Conservation (phyloP, 768 basidiomycete genomes). For the Brasilioporus rufonigricans region DNA sequence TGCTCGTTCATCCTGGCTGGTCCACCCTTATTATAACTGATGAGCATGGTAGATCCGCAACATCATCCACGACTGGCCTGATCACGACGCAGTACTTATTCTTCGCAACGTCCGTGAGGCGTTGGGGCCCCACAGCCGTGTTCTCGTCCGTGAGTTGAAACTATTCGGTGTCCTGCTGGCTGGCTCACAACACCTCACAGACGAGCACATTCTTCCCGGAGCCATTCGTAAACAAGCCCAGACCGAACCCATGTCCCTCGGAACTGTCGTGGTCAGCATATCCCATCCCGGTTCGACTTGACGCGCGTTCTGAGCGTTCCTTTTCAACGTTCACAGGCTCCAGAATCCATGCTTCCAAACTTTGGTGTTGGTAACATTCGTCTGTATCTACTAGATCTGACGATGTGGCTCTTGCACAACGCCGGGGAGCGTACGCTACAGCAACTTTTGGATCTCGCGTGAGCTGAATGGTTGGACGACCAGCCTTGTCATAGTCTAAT, state of each 20-base stretch:
- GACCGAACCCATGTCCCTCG: conserved; percentile 11
- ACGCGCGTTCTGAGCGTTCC: neutral
- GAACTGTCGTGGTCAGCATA: conserved; percentile 16
- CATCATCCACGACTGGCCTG: conserved; percentile 35
- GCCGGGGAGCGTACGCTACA: conserved; percentile 33
- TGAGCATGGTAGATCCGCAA: conserved; percentile 14
- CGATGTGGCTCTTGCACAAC: conserved; percentile 32
- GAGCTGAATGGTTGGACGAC: neutral
- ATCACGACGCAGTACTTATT: conserved; percentile 22
- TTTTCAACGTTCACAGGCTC: conserved; percentile 23
- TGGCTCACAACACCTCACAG: conserved; percentile 7
- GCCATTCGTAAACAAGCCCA: conserved; percentile 13
- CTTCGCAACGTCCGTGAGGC: conserved; percentile 29
- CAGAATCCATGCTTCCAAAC: conserved; percentile 34
- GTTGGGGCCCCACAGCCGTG: conserved; percentile 28
- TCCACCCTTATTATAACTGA: neutral
- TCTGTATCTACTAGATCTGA: conserved; percentile 30
- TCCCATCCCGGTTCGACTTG: neutral
- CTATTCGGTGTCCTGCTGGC: neutral
- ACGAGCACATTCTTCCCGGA: conserved; percentile 23
- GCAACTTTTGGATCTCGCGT: conserved; percentile 30
- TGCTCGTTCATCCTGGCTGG: too few relatives aligned
- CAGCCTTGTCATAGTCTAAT: conserved; percentile 4
- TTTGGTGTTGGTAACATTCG: conserved; percentile 31
- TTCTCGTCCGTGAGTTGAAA: conserved; percentile 31